phyloP scores from a whole-genome alignment of 805 yeast species.

The Priceomyces medius region DNA sequence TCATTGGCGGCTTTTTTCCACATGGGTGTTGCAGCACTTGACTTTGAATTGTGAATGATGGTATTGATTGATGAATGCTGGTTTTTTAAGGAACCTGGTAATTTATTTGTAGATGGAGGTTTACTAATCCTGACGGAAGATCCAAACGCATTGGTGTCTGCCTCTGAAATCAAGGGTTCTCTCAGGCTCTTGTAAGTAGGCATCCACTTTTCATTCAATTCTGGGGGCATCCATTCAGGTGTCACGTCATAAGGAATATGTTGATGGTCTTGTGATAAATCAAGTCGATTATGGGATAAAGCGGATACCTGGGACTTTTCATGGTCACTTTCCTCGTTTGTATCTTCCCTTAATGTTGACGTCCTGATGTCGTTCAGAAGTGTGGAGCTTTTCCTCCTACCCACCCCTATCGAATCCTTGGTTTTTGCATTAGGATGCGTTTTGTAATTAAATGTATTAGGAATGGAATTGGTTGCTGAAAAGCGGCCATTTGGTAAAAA shows the following conservation, averaged over 20 bases:
- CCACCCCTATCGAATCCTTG: slow-evolving; percentile 27
- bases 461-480: slow-evolving; percentile 29
- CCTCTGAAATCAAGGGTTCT: slow-evolving; percentile 5
- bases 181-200: slow-evolving; percentile 6
- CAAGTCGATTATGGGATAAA: slow-evolving; percentile 6
- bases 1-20: slow-evolving; percentile 34
- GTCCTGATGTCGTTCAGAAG: neutral
- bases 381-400: neutral
- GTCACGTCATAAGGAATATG: slow-evolving; percentile 16
- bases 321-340: slow-evolving; percentile 6
- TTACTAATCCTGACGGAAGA: slow-evolving; percentile 18
- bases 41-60: slow-evolving; percentile 31
- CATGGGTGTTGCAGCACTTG: slow-evolving; percentile 25
- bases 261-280: slow-evolving; percentile 23
- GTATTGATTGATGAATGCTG: slow-evolving; percentile 25
- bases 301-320: slow-evolving; percentile 12
- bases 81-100: slow-evolving; percentile 11
- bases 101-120: neutral
- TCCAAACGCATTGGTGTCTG: slow-evolving; percentile 13
- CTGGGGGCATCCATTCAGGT: slow-evolving; percentile 46
- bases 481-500: slow-evolving; percentile 7
- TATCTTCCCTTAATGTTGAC: neutral
- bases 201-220: slow-evolving; percentile 35
- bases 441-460: slow-evolving; percentile 45
- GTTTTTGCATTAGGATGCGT: slow-evolving; percentile 47